Conservation (phyloP, 768 basidiomycete species). For the Pisolithus sp. region DNA sequence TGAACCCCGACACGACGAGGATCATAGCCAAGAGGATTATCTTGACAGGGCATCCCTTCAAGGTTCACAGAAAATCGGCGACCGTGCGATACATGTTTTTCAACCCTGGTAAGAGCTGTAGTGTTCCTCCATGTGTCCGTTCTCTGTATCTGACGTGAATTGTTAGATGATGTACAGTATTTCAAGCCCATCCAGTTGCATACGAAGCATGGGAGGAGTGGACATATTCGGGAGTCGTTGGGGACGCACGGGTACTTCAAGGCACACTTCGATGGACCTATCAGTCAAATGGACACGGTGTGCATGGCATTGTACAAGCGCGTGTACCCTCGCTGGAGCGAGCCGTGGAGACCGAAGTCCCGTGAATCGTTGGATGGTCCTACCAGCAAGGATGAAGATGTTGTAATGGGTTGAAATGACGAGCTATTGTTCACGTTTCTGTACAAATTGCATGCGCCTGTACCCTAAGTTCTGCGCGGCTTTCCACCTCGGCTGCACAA, state of each 20-base stretch:
- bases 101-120: slow-evolving; percentile 53
- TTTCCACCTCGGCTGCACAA: too few species aligned
- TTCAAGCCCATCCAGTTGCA: slow-evolving; percentile 91
- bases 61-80: slow-evolving; percentile 94
- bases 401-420: slow-evolving; percentile 14
- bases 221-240: slow-evolving; percentile 87
- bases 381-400: slow-evolving; percentile 10
- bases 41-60: slow-evolving; percentile 93
- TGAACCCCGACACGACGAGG: slow-evolving; percentile 85
- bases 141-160: neutral
- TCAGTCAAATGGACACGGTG: slow-evolving; percentile 94
- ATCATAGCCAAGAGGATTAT: slow-evolving; percentile 91
- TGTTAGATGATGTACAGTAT: slow-evolving; percentile 79
- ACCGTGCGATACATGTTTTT: slow-evolving; percentile 99
- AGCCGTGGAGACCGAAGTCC: slow-evolving; percentile 36
- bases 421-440: neutral
- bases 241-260: slow-evolving; percentile 99
- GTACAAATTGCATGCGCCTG: neutral
- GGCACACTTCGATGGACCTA: slow-evolving; percentile 88
- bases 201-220: slow-evolving; percentile 85
- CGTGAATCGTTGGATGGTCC: neutral
- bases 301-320: slow-evolving; percentile 96
- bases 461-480: too few species aligned
- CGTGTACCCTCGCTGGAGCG: slow-evolving; percentile 84
- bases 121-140: neutral